Conservation (phyloP, 352 stramenopile species). For the Phytophthora aleatoria region DNA sequence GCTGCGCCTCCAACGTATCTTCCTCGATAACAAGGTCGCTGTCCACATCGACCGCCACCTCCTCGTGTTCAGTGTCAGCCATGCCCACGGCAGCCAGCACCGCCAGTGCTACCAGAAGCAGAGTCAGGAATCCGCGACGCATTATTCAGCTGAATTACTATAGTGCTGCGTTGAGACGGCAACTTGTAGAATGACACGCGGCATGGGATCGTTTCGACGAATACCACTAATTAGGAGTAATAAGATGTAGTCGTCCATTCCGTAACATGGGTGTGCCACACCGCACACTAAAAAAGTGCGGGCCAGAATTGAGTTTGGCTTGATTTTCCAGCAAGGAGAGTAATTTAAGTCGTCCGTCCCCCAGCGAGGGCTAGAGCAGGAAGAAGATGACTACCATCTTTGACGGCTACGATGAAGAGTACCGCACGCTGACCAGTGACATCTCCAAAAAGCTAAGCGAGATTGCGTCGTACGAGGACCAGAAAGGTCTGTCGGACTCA, state of each 20-base stretch:
- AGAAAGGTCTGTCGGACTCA: conserved; percentile 50
- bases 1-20: conserved; percentile 45
- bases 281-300: conserved; percentile 19
- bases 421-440: conserved; percentile 79
- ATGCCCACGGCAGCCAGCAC: conserved; percentile 38
- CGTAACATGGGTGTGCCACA: conserved; percentile 14
- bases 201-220: conserved; percentile 15
- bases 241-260: neutral
- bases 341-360: neutral
- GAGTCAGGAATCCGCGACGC: conserved; percentile 45
- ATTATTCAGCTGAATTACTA: conserved; percentile 30
- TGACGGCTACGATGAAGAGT: conserved; percentile 90
- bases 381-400: conserved; percentile 88
- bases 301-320: conserved; percentile 18
- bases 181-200: conserved; percentile 39
- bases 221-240: conserved; percentile 5
- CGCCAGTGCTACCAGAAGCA: conserved; percentile 57
- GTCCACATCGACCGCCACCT: conserved; percentile 43
- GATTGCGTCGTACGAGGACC: conserved; percentile 83
- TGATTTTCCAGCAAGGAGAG: conserved; percentile 20
- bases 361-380: neutral
- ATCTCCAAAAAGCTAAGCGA: conserved; percentile 91
- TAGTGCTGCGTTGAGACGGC: neutral
- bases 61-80: conserved; percentile 33
- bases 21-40: conserved; percentile 46